Evolutionary conservation across 495 filamentous ascomycete species (phyloP).

Genomic region (Tricharina praecox): DNA sequence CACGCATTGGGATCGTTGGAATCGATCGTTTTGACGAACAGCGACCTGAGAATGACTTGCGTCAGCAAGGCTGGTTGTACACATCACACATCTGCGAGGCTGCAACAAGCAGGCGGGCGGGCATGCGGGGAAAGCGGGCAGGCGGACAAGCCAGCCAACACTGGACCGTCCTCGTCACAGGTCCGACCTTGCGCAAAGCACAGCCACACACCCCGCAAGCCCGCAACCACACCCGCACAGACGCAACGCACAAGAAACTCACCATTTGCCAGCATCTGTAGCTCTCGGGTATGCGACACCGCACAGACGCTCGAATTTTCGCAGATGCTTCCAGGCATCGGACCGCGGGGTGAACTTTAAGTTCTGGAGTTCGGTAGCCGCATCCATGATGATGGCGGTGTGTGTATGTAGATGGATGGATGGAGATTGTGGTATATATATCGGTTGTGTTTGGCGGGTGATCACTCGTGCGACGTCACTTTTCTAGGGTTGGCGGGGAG

Average conservation of each 20-base stretch:
- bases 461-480: background rate
- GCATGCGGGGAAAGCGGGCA: too few species aligned
- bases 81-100: background rate
- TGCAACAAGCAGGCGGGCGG: background rate
- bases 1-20: slow-evolving; percentile 16
- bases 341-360: slow-evolving; percentile 24
- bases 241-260: slow-evolving; percentile 3
- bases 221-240: background rate
- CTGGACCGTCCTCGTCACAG: too few species aligned
- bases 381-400: slow-evolving; percentile 14
- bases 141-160: too few species aligned
- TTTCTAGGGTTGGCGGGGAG: background rate
- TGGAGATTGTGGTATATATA: background rate
- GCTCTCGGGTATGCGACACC: slow-evolving; percentile 20
- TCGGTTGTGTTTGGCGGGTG: background rate
- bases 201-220: background rate
- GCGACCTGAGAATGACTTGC: slow-evolving; percentile 16
- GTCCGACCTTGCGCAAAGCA: background rate
- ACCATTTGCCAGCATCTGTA: slow-evolving; percentile 27
- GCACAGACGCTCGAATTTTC: slow-evolving; percentile 21
- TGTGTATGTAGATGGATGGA: background rate
- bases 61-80: slow-evolving; percentile 2
- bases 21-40: slow-evolving; percentile 26
- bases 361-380: slow-evolving; percentile 16
- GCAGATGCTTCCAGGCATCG: slow-evolving; percentile 24